Evolutionary conservation across 306 rosid genomes (phyloP).

Genomic region (Canavalia ensiformis): DNA sequence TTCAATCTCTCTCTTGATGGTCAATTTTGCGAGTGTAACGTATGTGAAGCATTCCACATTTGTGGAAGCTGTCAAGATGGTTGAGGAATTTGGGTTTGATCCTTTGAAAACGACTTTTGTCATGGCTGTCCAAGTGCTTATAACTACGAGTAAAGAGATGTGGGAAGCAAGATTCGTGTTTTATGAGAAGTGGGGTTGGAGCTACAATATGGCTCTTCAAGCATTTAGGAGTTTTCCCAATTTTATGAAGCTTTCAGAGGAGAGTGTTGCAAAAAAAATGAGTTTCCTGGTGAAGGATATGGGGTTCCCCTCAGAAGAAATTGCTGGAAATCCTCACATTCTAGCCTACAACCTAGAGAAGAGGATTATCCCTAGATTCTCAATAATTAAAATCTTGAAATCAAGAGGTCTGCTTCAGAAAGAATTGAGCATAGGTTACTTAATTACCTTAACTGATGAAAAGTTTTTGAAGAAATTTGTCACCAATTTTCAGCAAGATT

Average conservation of each 20-base stretch:
- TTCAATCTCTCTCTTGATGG: not conserved
- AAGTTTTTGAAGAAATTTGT: not conserved
- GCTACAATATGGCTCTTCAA: not conserved
- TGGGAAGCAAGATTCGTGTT: conserved; percentile 39
- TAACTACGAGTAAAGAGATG: not conserved
- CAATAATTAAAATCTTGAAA: conserved; percentile 2
- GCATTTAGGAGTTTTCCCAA: conserved; percentile 46
- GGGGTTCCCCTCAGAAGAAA: not conserved
- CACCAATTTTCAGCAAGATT: not conserved
- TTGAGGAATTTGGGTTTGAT: conserved; percentile 38
- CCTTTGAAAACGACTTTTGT: conserved; percentile 29
- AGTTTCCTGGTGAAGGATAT: conserved; percentile 37
- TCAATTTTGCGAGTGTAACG: not conserved
- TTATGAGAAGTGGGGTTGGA: conserved; percentile 52
- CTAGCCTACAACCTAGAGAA: conserved; percentile 45
- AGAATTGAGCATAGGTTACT: not conserved
- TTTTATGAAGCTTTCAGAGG: conserved; percentile 21
- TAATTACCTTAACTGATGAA: not conserved
- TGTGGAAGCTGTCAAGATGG: conserved; percentile 36
- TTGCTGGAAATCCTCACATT: not conserved
- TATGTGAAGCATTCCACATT: not conserved
- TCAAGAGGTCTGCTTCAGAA: conserved; percentile 16
- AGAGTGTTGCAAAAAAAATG: conserved; percentile 8
- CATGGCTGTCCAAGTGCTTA: conserved; percentile 28
- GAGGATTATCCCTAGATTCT: conserved; percentile 42